A percentile compares a stretch with the other conserved stretches of the same genome.
Evolutionary conservation across 805 yeast genomes (phyloP).

Genomic region (Kodamaea leandrae): DNA sequence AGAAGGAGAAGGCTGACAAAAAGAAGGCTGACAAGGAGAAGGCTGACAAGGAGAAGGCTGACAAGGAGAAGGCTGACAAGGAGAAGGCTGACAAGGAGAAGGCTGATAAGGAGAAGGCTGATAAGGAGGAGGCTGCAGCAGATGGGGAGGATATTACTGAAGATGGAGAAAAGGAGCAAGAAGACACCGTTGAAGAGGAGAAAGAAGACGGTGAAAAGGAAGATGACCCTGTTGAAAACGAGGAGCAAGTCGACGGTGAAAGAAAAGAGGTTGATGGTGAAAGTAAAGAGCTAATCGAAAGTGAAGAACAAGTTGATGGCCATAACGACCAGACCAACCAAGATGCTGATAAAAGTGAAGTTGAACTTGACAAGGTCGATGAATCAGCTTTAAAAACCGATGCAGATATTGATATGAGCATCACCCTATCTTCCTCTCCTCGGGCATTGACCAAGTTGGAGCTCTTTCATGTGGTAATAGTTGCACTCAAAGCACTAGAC

Average conservation of each 20-base stretch:
- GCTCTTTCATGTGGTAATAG: slow-evolving; percentile 42
- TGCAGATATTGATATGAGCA: too few relatives aligned
- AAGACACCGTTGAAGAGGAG: neutral
- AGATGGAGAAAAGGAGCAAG: slow-evolving; percentile 16
- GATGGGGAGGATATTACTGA: slow-evolving; percentile 8
- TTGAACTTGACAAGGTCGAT: too few relatives aligned
- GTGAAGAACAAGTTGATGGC: too few relatives aligned
- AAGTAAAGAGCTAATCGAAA: too few relatives aligned
- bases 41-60: neutral
- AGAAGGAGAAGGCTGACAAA: neutral
- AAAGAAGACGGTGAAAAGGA: slow-evolving; percentile 11
- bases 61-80: neutral
- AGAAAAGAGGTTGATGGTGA: too few relatives aligned
- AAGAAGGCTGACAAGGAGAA: slow-evolving; percentile 1
- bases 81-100: neutral
- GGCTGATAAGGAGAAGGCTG: neutral
- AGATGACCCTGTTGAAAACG: too few relatives aligned
- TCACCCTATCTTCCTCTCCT: neutral
- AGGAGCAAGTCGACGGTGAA: too few relatives aligned
- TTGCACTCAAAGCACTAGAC: slow-evolving; percentile 46
- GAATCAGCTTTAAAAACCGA: neutral
- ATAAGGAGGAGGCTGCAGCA: neutral
- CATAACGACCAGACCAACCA: too few relatives aligned
- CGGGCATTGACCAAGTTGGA: slow-evolving; percentile 11
- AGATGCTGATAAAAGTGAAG: too few relatives aligned